A percentile compares a stretch with the other conserved stretches of the same genome.
phyloP scores from a whole-genome alignment of 179 eudicot species.

The Drosera spatulata region DNA sequence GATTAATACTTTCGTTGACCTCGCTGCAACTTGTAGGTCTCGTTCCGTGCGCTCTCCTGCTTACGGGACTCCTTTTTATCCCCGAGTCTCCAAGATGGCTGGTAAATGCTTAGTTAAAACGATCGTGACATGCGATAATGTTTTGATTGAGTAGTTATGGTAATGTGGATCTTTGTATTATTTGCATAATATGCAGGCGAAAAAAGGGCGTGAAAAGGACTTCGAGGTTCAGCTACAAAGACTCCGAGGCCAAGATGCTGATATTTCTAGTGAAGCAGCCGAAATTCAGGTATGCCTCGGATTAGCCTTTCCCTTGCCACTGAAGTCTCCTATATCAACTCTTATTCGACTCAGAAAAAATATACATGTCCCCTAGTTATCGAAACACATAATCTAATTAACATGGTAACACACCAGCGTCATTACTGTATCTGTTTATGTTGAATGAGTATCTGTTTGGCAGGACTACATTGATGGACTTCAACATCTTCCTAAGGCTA shows the following conservation, averaged over 20 bases:
- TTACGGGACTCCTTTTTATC: slow-evolving; percentile 65
- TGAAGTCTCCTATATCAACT: too few species aligned
- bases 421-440: background rate
- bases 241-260: slow-evolving; percentile 67
- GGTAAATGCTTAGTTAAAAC: slow-evolving; percentile 29
- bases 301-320: too few species aligned
- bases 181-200: slow-evolving; percentile 42
- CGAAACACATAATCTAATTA: background rate
- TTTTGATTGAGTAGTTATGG: too few species aligned
- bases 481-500: slow-evolving; percentile 68
- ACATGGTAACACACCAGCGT: too few species aligned
- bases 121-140: background rate
- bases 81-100: slow-evolving; percentile 99
- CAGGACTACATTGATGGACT: slow-evolving; percentile 68
- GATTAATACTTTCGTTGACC: too few species aligned
- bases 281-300: slow-evolving; percentile 55
- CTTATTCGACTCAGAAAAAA: background rate
- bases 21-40: slow-evolving; percentile 42
- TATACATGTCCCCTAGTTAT: background rate
- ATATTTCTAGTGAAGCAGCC: slow-evolving; percentile 65
- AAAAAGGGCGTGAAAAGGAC: slow-evolving; percentile 42
- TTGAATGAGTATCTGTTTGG: slow-evolving; percentile 3
- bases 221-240: slow-evolving; percentile 54
- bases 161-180: background rate
- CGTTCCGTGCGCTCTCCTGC: slow-evolving; percentile 61